Percentiles rank a stretch among this genome's conserved stretches.
phyloP scores from a whole-genome alignment of 768 basidiomycete species.

The Lactifluus piperatus region DNA sequence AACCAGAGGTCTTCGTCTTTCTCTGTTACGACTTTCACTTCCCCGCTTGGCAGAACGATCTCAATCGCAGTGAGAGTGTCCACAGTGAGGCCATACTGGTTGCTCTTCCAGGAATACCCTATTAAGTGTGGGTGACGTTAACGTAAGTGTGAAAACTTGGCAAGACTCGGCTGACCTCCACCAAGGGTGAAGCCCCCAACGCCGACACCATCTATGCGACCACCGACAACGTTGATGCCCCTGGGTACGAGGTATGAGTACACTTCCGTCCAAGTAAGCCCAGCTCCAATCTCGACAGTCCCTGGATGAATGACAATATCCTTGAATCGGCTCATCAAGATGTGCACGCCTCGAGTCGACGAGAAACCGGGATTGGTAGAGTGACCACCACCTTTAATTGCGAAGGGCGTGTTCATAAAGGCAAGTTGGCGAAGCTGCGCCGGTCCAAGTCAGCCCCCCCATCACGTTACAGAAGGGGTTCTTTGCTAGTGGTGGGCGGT shows the following conservation, averaged over 20 bases:
- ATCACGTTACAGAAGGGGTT: too few relatives aligned
- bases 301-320: neutral
- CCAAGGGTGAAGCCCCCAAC: neutral
- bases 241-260: neutral
- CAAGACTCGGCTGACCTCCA: neutral
- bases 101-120: slow-evolving; percentile 15
- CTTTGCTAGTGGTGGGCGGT: too few relatives aligned
- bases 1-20: neutral
- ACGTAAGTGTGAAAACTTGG: neutral
- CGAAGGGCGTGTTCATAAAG: neutral
- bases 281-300: neutral
- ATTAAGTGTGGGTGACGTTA: neutral
- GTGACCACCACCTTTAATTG: neutral
- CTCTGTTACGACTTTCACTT: neutral
- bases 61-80: neutral
- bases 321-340: neutral
- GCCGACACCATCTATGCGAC: neutral
- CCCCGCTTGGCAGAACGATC: neutral
- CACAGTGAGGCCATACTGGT: slow-evolving; percentile 10
- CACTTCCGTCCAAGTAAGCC: neutral
- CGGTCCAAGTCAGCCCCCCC: too few relatives aligned
- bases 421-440: neutral
- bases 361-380: neutral
- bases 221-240: neutral
- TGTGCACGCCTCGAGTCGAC: neutral